Percentiles rank a stretch among this genome's conserved stretches.
Evolutionary conservation across 345 rosid species (phyloP).

Genomic region (Anastatica hierochuntica): DNA sequence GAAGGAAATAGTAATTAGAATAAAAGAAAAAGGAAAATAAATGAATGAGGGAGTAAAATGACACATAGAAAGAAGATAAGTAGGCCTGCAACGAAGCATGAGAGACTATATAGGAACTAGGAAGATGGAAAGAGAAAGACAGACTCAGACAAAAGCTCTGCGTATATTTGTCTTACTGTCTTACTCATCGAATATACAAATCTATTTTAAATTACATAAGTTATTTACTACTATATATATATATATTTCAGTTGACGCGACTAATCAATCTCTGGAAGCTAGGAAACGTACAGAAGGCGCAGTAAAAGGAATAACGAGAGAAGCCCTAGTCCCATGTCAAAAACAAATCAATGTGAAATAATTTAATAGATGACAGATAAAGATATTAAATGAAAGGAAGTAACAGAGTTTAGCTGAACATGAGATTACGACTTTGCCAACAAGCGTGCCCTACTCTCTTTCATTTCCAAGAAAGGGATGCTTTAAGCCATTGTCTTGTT

Average conservation of each 20-base stretch:
- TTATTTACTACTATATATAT: no score
- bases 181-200: slow-evolving; percentile 15
- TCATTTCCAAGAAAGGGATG: slow-evolving; percentile 77
- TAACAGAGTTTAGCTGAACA: slow-evolving; percentile 21
- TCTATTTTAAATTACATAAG: slow-evolving; percentile 1
- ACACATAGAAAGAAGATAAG: slow-evolving; percentile 25
- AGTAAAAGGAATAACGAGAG: slow-evolving; percentile 24
- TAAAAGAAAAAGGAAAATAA: not conserved
- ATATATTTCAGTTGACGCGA: slow-evolving; percentile 18
- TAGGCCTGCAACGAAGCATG: slow-evolving; percentile 29
- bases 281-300: slow-evolving; percentile 5
- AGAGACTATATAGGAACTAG: slow-evolving; percentile 23
- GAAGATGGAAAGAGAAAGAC: slow-evolving; percentile 24
- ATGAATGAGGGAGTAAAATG: not conserved
- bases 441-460: slow-evolving; percentile 49
- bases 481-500: slow-evolving; percentile 42
- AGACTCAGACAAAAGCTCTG: slow-evolving; percentile 30
- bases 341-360: not conserved
- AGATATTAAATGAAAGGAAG: slow-evolving; percentile 9
- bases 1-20: not conserved
- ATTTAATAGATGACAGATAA: slow-evolving; percentile 6
- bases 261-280: slow-evolving; percentile 24
- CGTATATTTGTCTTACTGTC: slow-evolving; percentile 6
- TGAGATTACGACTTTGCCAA: slow-evolving; percentile 27
- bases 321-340: slow-evolving; percentile 9